A percentile compares a stretch with the other conserved stretches of the same genome.
phyloP scores from a whole-genome alignment of 495 filamentous ascomycete species.

The Viridothelium virens region DNA sequence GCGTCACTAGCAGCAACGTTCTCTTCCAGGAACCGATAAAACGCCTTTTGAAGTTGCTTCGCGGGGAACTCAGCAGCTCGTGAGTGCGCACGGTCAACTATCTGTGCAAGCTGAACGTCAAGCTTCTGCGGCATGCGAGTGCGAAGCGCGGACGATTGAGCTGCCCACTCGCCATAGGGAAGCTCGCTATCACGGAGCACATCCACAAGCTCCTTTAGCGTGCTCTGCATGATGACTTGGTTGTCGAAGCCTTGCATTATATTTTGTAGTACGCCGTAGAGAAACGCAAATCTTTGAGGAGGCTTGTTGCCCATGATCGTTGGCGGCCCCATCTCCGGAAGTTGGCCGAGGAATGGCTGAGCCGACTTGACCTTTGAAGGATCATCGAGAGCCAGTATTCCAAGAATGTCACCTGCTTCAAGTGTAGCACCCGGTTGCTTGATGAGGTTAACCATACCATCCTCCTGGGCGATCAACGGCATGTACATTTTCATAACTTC shows the following conservation, averaged over 20 bases:
- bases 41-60: conserved; percentile 74
- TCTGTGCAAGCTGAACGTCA: conserved; percentile 67
- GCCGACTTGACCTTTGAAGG: conserved; percentile 95
- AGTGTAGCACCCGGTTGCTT: conserved; percentile 98
- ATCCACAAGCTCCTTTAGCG: conserved; percentile 79
- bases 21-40: conserved; percentile 83
- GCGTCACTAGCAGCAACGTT: conserved; percentile 62
- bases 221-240: conserved; percentile 86
- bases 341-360: conserved; percentile 86
- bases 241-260: conserved; percentile 95
- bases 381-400: conserved; percentile 92
- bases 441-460: conserved; percentile 94
- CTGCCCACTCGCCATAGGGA: conserved; percentile 92
- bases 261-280: conserved; percentile 72
- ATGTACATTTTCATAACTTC: conserved; percentile 99
- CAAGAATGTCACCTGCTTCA: conserved; percentile 96
- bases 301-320: conserved; percentile 86
- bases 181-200: conserved; percentile 85
- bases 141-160: conserved; percentile 90
- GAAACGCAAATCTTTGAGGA: conserved; percentile 71
- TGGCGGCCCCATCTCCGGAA: conserved; percentile 79
- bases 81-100: conserved; percentile 71
- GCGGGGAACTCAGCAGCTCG: conserved; percentile 85
- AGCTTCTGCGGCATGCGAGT: conserved; percentile 93
- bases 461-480: conserved; percentile 94